phyloP scores from a whole-genome alignment of 345 rosid genomes.

The Eucalyptus erythrocorys region DNA sequence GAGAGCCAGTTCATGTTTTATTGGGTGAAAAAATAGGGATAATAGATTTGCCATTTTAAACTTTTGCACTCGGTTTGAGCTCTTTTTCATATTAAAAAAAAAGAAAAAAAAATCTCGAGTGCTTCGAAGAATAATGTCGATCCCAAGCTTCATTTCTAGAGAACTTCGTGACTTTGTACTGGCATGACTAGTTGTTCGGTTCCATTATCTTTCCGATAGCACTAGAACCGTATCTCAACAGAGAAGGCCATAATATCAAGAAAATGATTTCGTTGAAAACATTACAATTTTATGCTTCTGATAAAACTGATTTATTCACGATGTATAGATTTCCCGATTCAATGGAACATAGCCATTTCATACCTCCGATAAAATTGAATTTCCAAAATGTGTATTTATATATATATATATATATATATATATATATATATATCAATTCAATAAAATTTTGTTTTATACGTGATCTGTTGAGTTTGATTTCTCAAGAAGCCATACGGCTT shows the following conservation, averaged over 20 bases:
- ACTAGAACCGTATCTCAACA: fast-evolving
- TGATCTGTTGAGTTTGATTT: fast-evolving
- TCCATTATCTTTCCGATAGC: neutral
- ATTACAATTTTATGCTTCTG: neutral
- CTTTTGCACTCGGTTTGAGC: neutral
- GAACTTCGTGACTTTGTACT: neutral
- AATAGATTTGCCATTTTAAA: neutral
- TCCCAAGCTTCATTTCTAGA: neutral
- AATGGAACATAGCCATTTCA: neutral
- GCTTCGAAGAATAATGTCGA: neutral
- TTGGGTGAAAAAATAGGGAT: neutral
- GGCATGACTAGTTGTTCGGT: fast-evolving
- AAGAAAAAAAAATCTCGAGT: neutral
- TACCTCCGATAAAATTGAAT: fast-evolving
- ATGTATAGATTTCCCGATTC: too few species aligned
- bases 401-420: too few species aligned
- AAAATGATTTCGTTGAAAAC: fast-evolving
- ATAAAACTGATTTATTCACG: too few species aligned
- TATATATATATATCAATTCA: neutral
- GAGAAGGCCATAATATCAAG: neutral
- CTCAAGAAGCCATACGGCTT: fast-evolving
- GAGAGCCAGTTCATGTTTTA: fast-evolving
- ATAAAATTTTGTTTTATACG: neutral
- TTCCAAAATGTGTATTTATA: too few species aligned
- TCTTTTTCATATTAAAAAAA: neutral